Conservation (phyloP, 2,329 filamentous ascomycete genomes). For the Hymenoscyphus linearis region DNA sequence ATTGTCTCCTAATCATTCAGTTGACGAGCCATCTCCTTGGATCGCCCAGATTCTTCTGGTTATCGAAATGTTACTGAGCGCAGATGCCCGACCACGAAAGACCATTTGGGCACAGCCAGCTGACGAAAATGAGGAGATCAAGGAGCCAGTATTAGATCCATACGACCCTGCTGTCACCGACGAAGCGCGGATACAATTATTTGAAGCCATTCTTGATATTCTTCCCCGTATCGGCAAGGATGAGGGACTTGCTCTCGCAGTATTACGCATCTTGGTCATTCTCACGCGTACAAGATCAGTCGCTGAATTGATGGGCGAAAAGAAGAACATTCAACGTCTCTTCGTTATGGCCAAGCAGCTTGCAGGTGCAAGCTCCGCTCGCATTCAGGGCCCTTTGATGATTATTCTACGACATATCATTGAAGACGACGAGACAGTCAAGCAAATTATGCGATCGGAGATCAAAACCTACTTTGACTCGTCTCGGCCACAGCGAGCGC, state of each 20-base stretch:
- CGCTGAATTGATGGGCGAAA: conserved; percentile 74
- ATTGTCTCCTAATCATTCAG: conserved; percentile 57
- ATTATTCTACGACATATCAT: conserved; percentile 86
- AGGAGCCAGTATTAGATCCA: conserved; percentile 52
- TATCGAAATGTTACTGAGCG: conserved; percentile 81
- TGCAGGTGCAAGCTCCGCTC: conserved; percentile 69
- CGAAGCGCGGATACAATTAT: conserved; percentile 63
- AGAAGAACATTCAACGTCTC: conserved; percentile 79
- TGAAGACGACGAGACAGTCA: conserved; percentile 86
- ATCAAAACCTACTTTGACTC: conserved; percentile 72
- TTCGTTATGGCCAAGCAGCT: conserved; percentile 97
- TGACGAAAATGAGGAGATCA: conserved; percentile 43
- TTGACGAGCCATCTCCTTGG: conserved; percentile 84
- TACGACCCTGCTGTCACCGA: conserved; percentile 57
- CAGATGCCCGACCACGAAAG: conserved; percentile 75
- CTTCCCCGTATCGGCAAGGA: conserved; percentile 86
- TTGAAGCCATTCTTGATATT: conserved; percentile 74
- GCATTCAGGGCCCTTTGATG: conserved; percentile 61
- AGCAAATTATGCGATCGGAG: conserved; percentile 86
- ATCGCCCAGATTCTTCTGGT: conserved; percentile 86
- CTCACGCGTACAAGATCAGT: conserved; percentile 74
- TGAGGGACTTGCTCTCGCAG: conserved; percentile 74
- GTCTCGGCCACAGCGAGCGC: conserved; percentile 45
- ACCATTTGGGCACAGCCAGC: conserved; percentile 63
- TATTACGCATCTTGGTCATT: conserved; percentile 79